Evolutionary conservation across 2,329 filamentous ascomycete genomes (phyloP).

Genomic region (Beauveria scarabaeidicola): DNA sequence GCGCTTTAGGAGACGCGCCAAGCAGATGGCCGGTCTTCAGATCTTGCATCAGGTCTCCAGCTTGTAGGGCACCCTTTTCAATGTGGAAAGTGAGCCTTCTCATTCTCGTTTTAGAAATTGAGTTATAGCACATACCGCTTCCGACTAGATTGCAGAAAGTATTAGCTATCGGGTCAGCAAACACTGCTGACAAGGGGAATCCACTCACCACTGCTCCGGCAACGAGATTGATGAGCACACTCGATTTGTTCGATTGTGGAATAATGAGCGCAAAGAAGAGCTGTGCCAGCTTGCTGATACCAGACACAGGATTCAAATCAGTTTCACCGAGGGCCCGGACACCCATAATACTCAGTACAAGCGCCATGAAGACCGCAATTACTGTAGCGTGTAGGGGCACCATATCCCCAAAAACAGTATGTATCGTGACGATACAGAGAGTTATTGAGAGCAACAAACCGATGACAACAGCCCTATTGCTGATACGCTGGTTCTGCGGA

Average conservation of each 20-base stretch:
- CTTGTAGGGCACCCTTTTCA: conserved; percentile 66
- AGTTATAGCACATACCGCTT: conserved; percentile 25
- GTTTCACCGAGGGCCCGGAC: conserved; percentile 68
- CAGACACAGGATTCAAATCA: conserved; percentile 90
- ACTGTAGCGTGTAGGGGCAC: conserved; percentile 71
- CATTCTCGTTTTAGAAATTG: neutral
- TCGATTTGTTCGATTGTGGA: conserved; percentile 68
- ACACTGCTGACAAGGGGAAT: neutral
- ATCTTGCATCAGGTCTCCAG: conserved; percentile 94
- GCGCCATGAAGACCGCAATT: conserved; percentile 73
- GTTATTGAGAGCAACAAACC: conserved; percentile 67
- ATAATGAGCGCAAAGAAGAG: conserved; percentile 89
- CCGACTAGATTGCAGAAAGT: conserved; percentile 22
- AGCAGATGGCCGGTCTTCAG: conserved; percentile 92
- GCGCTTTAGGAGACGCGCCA: conserved; percentile 83
- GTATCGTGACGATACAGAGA: conserved; percentile 74
- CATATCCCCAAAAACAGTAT: conserved; percentile 71
- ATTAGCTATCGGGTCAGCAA: neutral
- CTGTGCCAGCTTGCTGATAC: conserved; percentile 93
- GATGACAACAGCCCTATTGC: conserved; percentile 60
- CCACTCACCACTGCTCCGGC: conserved; percentile 67
- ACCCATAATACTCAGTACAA: conserved; percentile 68
- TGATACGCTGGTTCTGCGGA: conserved; percentile 73
- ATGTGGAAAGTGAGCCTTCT: conserved; percentile 10
- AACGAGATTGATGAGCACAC: conserved; percentile 90